Base-by-base conservation (phyloP, 2,329 filamentous ascomycete species). In the Apiospora phragmitis region DNA sequence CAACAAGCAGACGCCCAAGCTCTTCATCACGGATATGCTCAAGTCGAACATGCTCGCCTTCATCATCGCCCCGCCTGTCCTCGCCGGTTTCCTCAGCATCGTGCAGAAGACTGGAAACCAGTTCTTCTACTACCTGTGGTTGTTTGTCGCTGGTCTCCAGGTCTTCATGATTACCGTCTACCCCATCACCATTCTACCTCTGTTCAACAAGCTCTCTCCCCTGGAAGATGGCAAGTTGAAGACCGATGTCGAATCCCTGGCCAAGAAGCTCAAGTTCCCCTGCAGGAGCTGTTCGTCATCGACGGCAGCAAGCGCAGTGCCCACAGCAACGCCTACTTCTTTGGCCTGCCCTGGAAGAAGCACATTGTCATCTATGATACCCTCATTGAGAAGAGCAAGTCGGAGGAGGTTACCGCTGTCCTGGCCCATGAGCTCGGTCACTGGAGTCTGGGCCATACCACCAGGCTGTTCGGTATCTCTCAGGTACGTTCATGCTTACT, bases 291-390 rank as follows among this genome's bases (percentile, higher is more conserved):
- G 62, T 94, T 97, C 79, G 95, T 98, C 78, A 99, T 99, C 78
- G 94, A 97, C 80, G 94, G 94, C 67, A 95, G 92, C 85, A 95
- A 95, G 86, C 89, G 94, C 76, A 94, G 92, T 79, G 92, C 93
- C 32, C 94, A 97, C 84, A 94, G 92, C 84, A 97, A 97, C 79
- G 93, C 94, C 26, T 97, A 97, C 83, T 99, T 99, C 85, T 98
- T 97, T 77, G 96, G 96, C 72, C 89, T 99, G 70, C 96, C 96
- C 55, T 99, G 95, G 95, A 98, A 98, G 89, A 98, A 98, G 89
- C 97, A 98, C 86, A 99, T 99, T 85, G 96, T 99, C 78, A 97
- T 99, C 79, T 99, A 97, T 81, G 96, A 99, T 80, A 99, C 97
- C 6, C 85, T 99, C 73, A 94, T 99, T 73, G 95, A 98, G 83